phyloP scores from a whole-genome alignment of 164 flowering plant genomes.

The Nymphaea colorata region DNA sequence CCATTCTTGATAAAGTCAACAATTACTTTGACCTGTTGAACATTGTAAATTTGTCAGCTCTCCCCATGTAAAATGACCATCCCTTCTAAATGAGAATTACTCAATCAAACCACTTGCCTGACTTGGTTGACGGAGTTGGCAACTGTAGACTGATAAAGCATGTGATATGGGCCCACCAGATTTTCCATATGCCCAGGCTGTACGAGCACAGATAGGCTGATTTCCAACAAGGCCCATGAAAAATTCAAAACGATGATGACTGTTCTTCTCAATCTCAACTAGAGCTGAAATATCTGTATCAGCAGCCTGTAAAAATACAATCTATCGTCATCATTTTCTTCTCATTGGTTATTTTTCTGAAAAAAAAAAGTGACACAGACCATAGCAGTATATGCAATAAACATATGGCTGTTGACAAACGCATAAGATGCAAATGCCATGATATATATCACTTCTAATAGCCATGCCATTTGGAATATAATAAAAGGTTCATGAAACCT shows the following conservation, averaged over 20 bases:
- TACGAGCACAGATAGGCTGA: slow-evolving; percentile 94
- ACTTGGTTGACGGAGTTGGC: slow-evolving; percentile 90
- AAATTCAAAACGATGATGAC: slow-evolving; percentile 92
- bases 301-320: slow-evolving; percentile 59
- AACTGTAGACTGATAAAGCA: slow-evolving; percentile 91
- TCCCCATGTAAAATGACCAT: background rate
- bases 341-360: background rate
- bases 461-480: background rate
- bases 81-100: background rate
- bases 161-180: slow-evolving; percentile 94
- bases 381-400: background rate
- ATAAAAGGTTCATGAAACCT: background rate
- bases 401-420: too few relatives aligned
- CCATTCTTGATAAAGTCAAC: slow-evolving; percentile 91
- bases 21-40: slow-evolving; percentile 71
- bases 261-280: slow-evolving; percentile 94
- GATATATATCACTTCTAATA: background rate
- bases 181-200: slow-evolving; percentile 97
- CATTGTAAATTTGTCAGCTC: slow-evolving; percentile 9
- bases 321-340: background rate
- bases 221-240: slow-evolving; percentile 95
- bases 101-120: slow-evolving; percentile 30
- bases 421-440: background rate
- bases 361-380: background rate
- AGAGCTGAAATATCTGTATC: slow-evolving; percentile 95